phyloP scores from a whole-genome alignment of 108 stramenopile genomes.

The Nitzschia inconspicua region DNA sequence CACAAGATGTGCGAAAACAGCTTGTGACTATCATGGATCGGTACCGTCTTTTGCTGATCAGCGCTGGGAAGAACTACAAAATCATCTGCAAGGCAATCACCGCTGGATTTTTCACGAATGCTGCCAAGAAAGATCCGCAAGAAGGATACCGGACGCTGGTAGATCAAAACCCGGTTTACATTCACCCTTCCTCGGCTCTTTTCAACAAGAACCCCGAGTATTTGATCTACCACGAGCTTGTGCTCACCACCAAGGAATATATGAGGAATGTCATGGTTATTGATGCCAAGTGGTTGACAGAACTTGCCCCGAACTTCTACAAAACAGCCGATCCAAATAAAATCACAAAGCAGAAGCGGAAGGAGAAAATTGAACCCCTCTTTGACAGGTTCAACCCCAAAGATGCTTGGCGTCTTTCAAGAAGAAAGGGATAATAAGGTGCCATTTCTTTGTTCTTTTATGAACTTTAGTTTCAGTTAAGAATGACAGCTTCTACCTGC shows the following conservation, averaged over 20 bases:
- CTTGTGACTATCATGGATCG: conserved; percentile 98
- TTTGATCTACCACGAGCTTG: conserved; percentile 98
- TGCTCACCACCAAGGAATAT: conserved; percentile 99
- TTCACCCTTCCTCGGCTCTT: conserved; percentile 94
- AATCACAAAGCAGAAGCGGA: conserved; percentile 91
- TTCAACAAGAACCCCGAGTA: conserved; percentile 99
- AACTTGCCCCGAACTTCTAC: conserved; percentile 97
- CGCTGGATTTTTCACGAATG: conserved; percentile 97
- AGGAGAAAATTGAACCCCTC: conserved; percentile 98
- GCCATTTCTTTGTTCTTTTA: too few species aligned
- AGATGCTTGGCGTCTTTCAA: conserved; percentile 91
- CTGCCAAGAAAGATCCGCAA: conserved; percentile 98
- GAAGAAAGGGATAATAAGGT: conserved; percentile 82
- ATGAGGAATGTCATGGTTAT: conserved; percentile 99
- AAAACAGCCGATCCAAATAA: conserved; percentile 93
- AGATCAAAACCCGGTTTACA: conserved; percentile 96
- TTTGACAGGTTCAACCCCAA: conserved; percentile 95
- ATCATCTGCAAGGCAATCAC: conserved; percentile 95
- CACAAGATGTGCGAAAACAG: conserved; percentile 99
- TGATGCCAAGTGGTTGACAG: conserved; percentile 97
- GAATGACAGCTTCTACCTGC: too few species aligned
- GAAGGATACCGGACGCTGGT: conserved; percentile 98
- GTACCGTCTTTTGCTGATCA: conserved; percentile 92
- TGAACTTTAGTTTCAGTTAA: too few species aligned
- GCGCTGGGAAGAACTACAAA: conserved; percentile 96